Evolutionary conservation across 371 early-diverging fungal genomes (phyloP).

Genomic region (Syncephalastrum monosporum): DNA sequence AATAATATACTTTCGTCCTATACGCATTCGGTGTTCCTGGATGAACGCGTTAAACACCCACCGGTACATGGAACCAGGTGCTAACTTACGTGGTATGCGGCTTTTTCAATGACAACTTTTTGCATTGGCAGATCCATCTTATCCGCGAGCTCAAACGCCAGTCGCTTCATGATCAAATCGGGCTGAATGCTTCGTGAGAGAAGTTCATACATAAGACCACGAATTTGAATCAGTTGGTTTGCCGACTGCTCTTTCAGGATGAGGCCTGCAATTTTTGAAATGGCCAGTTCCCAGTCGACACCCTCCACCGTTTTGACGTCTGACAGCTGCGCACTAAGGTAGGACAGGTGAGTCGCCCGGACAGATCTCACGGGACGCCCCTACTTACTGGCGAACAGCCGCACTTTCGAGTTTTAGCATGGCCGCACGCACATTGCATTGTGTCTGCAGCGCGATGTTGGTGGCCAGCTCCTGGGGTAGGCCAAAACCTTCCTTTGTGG

Average conservation of each 20-base stretch:
- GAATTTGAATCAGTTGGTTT: slow-evolving; percentile 63
- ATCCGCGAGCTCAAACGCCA: slow-evolving; percentile 71
- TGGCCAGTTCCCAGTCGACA: slow-evolving; percentile 92
- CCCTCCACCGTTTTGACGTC: slow-evolving; percentile 58
- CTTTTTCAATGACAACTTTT: slow-evolving; percentile 66
- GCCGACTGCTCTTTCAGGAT: slow-evolving; percentile 81
- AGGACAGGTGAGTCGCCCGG: not conserved
- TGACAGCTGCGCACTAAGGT: slow-evolving; percentile 25
- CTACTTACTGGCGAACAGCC: slow-evolving; percentile 72
- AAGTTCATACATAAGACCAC: slow-evolving; percentile 85
- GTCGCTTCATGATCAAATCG: slow-evolving; percentile 75
- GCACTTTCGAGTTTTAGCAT: slow-evolving; percentile 89
- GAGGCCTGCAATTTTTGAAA: slow-evolving; percentile 63
- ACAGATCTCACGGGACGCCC: not conserved
- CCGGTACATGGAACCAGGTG: not conserved
- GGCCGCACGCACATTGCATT: slow-evolving; percentile 91
- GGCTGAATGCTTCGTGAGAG: slow-evolving; percentile 90
- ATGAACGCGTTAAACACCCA: not conserved
- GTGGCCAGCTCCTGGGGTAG: slow-evolving; percentile 67
- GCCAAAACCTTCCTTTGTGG: slow-evolving; percentile 73
- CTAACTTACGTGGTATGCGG: slow-evolving; percentile 75
- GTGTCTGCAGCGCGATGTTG: slow-evolving; percentile 66
- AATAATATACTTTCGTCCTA: slow-evolving; percentile 93
- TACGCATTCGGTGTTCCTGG: slow-evolving; percentile 84
- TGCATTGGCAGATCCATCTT: slow-evolving; percentile 65